Conservation (phyloP, 805 yeast genomes). For the Metschnikowia santaceciliae region DNA sequence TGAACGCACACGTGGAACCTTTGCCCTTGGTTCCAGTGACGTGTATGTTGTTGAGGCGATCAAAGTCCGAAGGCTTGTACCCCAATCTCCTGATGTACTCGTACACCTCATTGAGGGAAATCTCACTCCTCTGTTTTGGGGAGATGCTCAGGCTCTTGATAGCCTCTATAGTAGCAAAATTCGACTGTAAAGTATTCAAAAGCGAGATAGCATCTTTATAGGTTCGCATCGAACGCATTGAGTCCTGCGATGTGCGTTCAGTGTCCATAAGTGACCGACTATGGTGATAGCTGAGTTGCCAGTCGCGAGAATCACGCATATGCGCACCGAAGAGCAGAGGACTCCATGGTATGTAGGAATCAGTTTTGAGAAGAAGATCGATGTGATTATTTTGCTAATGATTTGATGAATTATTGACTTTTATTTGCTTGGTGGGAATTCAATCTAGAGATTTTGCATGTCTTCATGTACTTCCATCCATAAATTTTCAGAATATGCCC, state of each 20-base stretch:
- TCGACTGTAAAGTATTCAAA: slow-evolving; percentile 84
- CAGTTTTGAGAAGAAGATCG: not conserved
- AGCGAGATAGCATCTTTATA: slow-evolving; percentile 75
- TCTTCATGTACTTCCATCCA: not conserved
- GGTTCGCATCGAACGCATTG: slow-evolving; percentile 21
- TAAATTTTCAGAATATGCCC: not conserved
- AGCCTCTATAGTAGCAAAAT: slow-evolving; percentile 85
- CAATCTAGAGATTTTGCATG: too few relatives aligned
- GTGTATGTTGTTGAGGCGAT: slow-evolving; percentile 76
- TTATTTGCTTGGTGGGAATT: too few relatives aligned
- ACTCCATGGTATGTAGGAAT: not conserved
- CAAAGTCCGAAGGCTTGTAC: slow-evolving; percentile 55
- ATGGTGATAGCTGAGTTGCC: not conserved
- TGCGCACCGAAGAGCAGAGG: not conserved
- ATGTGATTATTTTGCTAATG: not conserved
- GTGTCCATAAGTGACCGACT: not conserved
- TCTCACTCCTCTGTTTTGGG: slow-evolving; percentile 50
- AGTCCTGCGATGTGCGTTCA: slow-evolving; percentile 6
- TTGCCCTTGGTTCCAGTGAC: slow-evolving; percentile 98
- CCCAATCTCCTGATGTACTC: slow-evolving; percentile 40
- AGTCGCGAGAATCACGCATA: not conserved
- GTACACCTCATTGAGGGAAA: slow-evolving; percentile 77
- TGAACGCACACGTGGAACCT: slow-evolving; percentile 96
- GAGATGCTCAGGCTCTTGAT: slow-evolving; percentile 57
- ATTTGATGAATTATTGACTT: too few relatives aligned